phyloP scores from a whole-genome alignment of 306 rosid species.

The Inga leiocalycina region DNA sequence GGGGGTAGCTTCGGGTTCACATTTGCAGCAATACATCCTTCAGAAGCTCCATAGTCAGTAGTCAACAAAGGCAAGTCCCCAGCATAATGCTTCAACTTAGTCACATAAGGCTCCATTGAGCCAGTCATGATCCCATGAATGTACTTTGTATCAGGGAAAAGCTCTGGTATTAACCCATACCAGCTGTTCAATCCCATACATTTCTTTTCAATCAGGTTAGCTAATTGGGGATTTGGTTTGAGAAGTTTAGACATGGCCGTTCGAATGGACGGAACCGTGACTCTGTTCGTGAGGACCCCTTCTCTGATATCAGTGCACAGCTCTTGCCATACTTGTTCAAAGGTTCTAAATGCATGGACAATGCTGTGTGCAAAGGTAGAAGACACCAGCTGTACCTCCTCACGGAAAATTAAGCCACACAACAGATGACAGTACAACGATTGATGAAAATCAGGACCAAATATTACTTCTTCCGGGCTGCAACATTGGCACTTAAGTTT shows the following conservation, averaged over 20 bases:
- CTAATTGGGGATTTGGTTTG: constrained; percentile 73
- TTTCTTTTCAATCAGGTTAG: constrained; percentile 51
- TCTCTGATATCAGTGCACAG: constrained; percentile 65
- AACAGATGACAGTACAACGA: background rate
- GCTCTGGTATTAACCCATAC: constrained; percentile 86
- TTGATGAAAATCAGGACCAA: background rate
- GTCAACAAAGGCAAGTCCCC: constrained; percentile 73
- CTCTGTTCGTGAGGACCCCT: constrained; percentile 61
- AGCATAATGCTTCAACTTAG: constrained; percentile 80
- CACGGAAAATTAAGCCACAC: background rate
- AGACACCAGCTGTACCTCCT: background rate
- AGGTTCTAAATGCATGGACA: background rate
- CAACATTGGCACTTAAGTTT: background rate
- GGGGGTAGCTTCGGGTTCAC: constrained; percentile 70
- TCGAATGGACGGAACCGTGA: constrained; percentile 60
- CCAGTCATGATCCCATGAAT: constrained; percentile 95
- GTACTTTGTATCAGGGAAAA: constrained; percentile 84
- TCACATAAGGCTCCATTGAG: constrained; percentile 89
- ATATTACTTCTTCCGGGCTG: background rate
- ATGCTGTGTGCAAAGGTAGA: background rate
- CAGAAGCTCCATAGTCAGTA: constrained; percentile 93
- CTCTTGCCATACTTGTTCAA: background rate
- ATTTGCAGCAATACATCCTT: constrained; percentile 90
- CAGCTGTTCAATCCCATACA: constrained; percentile 76
- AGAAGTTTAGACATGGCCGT: constrained; percentile 68